A percentile compares a stretch with the other conserved stretches of the same genome.
Conservation (phyloP, 805 yeast genomes). For the Hanseniaspora clermontiae region DNA sequence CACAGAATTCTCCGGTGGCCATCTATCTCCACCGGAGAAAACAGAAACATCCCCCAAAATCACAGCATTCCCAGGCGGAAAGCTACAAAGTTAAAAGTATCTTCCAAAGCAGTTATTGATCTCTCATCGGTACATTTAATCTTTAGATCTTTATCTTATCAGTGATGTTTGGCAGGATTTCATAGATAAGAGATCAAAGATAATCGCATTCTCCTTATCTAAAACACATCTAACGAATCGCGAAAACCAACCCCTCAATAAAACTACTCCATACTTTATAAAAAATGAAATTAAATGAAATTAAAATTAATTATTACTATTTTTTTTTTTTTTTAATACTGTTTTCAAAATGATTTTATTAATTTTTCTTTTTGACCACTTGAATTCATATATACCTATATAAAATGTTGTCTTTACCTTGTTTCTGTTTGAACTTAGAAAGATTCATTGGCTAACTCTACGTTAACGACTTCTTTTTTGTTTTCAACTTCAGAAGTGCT, state of each 20-base stretch:
- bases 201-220: not conserved
- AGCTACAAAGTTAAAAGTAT: not conserved
- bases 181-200: not conserved
- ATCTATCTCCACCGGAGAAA: not conserved
- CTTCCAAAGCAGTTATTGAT: too few relatives aligned
- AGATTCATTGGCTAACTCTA: not conserved
- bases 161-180: not conserved
- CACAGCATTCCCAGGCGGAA: not conserved
- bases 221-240: too few relatives aligned
- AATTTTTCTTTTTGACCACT: too few relatives aligned
- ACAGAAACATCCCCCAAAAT: not conserved
- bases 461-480: not conserved
- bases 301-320: too few relatives aligned
- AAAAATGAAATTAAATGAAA: not conserved
- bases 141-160: not conserved
- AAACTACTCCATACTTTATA: too few relatives aligned
- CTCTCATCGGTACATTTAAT: too few relatives aligned
- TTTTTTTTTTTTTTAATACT: too few relatives aligned
- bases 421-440: not conserved
- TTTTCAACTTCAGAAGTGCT: not conserved
- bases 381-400: not conserved
- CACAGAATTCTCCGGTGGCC: too few relatives aligned
- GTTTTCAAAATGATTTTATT: too few relatives aligned
- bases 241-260: too few relatives aligned
- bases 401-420: not conserved